Percentiles rank a stretch among this genome's conserved stretches.
Conservation (phyloP, 352 stramenopile species). For the Pythium monospermum region DNA sequence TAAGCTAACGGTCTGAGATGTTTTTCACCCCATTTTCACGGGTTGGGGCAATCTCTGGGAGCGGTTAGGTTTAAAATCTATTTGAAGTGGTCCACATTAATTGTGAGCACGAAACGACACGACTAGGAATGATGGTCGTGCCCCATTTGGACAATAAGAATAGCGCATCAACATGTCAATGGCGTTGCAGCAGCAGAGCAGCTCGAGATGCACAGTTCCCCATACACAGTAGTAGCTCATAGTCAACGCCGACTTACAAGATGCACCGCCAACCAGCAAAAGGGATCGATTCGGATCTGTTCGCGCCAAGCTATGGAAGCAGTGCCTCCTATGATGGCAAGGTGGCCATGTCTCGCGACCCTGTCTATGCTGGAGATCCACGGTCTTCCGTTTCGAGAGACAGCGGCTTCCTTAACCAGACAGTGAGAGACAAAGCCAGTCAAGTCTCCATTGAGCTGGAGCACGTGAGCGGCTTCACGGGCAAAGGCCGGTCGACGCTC, state of each 20-base stretch:
- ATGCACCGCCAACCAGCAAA: conserved; percentile 34
- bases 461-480: conserved; percentile 43
- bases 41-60: not conserved
- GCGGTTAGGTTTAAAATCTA: conserved; percentile 6
- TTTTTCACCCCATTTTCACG: not conserved
- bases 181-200: conserved; percentile 6
- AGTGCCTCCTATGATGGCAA: conserved; percentile 5
- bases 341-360: conserved; percentile 18
- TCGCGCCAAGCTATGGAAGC: conserved; percentile 31
- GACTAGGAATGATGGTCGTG: conserved; percentile 15
- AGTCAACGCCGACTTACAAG: not conserved
- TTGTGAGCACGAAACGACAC: conserved; percentile 5
- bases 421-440: too few species aligned
- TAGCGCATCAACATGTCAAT: conserved; percentile 12
- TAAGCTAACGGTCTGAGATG: too few species aligned
- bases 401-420: too few species aligned
- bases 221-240: too few species aligned
- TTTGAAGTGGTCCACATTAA: conserved; percentile 4
- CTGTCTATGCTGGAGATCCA: too few species aligned
- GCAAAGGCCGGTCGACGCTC: conserved; percentile 27
- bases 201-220: too few species aligned
- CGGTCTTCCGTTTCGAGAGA: too few species aligned
- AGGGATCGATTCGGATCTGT: conserved; percentile 48
- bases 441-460: conserved; percentile 48
- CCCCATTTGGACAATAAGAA: conserved; percentile 4